Base-by-base conservation (phyloP, 148 eudicot genomes). In the Mesembryanthemum crystallinum region DNA sequence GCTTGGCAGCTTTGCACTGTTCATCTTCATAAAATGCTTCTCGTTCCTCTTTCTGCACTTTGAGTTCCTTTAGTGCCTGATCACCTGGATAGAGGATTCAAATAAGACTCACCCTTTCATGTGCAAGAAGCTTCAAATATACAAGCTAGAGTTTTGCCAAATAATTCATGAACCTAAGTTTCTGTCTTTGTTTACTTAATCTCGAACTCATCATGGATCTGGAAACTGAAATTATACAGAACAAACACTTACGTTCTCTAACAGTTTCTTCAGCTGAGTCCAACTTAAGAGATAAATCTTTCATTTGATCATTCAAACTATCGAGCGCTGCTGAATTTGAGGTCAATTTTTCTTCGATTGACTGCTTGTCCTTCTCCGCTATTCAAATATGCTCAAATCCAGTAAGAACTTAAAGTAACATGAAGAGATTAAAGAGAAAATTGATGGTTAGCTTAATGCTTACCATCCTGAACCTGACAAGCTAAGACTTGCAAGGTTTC, bases 361-460 rank as follows among this genome's bases (percentile, higher is more conserved):
- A 64, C 69, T 77, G 83, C 75, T 86, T 91, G 83, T 92, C 98
- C 77, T 87, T 89, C 87, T 91, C 98, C 83, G 92, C 97, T 95
- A 90, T 71, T 65, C 72, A 85, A 70, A 58, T 49, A 80, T 23
- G 45, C 69, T 29, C 18, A 81, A 30, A 55, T 69, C 42, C 27
- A 45, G 67, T 54, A n/a, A 37, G 25, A 39, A 23, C 21, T 27
- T 32, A 15, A 5, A 35, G 67, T 35, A 76, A 21, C 1, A 69
- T 17, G 11, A 5, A 74, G 12, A 21, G 45, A 58, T 18, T 27
- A 37, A 80, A 64, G 25, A 24, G 64, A 21, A 43, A 32, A 42
- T 27, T 35, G 23, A 35, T 45, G 55, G 35, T 39, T 13, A 25
- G 24, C 37, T 33, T 68, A 65, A 28, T 32, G 27, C 86, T 54